Evolutionary conservation across 2,329 filamentous ascomycete species (phyloP).

Genomic region (Apiospora sp.): DNA sequence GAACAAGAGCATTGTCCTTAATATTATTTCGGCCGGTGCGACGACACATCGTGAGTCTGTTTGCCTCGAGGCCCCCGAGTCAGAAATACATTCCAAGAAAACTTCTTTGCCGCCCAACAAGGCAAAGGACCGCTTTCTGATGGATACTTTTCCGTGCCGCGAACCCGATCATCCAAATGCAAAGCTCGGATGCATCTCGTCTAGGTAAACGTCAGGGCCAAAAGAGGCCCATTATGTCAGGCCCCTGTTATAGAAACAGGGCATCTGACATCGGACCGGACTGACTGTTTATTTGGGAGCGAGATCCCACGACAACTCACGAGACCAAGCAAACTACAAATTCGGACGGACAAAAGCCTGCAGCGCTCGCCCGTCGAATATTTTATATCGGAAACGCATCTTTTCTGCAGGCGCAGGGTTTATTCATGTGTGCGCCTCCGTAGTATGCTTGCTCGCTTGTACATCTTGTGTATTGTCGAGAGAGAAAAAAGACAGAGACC

Average conservation of each 20-base stretch:
- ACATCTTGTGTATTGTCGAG: neutral
- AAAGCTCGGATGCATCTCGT: neutral
- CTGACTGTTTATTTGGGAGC: neutral
- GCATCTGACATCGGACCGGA: neutral
- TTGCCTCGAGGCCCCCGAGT: neutral
- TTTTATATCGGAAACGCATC: conserved; percentile 2
- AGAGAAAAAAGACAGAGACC: neutral
- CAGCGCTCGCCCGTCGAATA: neutral
- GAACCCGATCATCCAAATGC: neutral
- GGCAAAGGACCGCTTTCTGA: neutral
- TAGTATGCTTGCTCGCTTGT: neutral
- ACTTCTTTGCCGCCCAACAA: neutral
- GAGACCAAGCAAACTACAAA: neutral
- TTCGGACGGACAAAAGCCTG: neutral
- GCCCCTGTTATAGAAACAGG: neutral
- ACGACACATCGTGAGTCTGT: neutral
- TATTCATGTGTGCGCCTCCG: neutral
- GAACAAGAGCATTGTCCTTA: neutral
- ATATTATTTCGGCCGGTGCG: neutral
- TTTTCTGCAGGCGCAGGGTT: conserved; percentile 7
- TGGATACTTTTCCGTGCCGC: neutral
- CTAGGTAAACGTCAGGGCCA: neutral
- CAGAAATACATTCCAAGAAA: neutral
- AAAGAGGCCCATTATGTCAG: neutral
- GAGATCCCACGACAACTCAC: neutral